phyloP scores from a whole-genome alignment of 2,329 filamentous ascomycete species.

The Fusarium staphyleae region DNA sequence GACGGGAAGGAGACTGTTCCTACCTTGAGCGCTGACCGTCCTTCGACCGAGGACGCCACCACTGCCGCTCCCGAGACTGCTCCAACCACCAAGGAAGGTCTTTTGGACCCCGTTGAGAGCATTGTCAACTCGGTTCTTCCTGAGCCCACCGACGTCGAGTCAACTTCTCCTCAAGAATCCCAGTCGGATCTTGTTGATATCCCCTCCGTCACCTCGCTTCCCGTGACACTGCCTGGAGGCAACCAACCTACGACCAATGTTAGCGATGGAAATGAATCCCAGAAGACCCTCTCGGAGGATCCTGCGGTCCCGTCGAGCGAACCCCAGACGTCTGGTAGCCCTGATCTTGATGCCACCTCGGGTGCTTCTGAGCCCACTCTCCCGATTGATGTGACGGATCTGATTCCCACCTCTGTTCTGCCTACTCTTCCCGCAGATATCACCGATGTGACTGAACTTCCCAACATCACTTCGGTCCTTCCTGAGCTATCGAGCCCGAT shows the following conservation, averaged over 20 bases:
- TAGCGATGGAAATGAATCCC: constrained; percentile 3
- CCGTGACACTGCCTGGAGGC: constrained; percentile 1
- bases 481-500: constrained; percentile 12
- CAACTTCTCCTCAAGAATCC: not conserved
- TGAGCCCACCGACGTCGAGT: constrained; percentile 9
- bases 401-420: constrained; percentile 1
- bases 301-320: constrained; percentile 12
- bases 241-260: constrained; percentile 17
- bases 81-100: constrained; percentile 22
- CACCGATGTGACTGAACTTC: constrained; percentile 1
- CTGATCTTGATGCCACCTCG: constrained; percentile 19
- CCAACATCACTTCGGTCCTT: not conserved
- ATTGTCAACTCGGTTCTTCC: constrained; percentile 31
- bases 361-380: constrained; percentile 19
- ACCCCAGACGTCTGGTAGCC: constrained; percentile 20
- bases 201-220: constrained; percentile 11
- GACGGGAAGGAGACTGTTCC: constrained; percentile 19
- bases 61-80: constrained; percentile 18
- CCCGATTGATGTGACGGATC: constrained; percentile 9
- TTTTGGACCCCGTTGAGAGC: constrained; percentile 37
- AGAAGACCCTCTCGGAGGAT: constrained; percentile 19
- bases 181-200: constrained; percentile 10
- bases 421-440: constrained; percentile 15
- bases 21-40: constrained; percentile 7
- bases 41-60: constrained; percentile 4